phyloP scores from a whole-genome alignment of 495 filamentous ascomycete species.

The Tricharina praecox region DNA sequence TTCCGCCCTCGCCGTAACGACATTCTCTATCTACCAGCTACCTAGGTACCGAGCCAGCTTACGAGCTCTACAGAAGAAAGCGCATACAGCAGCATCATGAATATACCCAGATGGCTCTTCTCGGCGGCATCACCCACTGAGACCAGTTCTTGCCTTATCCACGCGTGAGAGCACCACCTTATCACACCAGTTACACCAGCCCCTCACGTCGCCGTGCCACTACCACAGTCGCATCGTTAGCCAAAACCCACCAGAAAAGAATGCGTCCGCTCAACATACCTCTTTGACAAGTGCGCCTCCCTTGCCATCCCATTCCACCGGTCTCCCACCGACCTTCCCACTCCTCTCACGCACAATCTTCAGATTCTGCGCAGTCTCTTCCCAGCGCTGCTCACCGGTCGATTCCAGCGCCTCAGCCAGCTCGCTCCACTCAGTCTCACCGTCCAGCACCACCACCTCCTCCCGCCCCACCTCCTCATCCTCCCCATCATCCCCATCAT shows the following conservation, averaged over 20 bases:
- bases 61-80: too few species aligned
- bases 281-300: conserved; percentile 12
- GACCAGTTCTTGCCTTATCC: too few species aligned
- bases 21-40: too few species aligned
- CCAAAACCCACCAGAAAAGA: too few species aligned
- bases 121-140: too few species aligned
- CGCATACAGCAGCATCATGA: too few species aligned
- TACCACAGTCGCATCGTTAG: neutral
- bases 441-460: neutral
- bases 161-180: conserved; percentile 9
- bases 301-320: neutral
- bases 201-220: conserved; percentile 2
- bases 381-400: neutral
- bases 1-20: too few species aligned
- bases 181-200: conserved; percentile 20
- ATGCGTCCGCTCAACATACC: conserved; percentile 6
- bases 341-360: neutral
- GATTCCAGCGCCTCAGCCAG: conserved; percentile 1
- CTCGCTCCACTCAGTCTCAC: neutral
- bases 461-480: neutral
- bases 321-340: neutral
- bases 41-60: too few species aligned
- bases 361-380: neutral
- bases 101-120: too few species aligned
- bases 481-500: too few species aligned